Evolutionary conservation across 768 basidiomycete genomes (phyloP).

Genomic region (Pulveroboletus ravenelii): DNA sequence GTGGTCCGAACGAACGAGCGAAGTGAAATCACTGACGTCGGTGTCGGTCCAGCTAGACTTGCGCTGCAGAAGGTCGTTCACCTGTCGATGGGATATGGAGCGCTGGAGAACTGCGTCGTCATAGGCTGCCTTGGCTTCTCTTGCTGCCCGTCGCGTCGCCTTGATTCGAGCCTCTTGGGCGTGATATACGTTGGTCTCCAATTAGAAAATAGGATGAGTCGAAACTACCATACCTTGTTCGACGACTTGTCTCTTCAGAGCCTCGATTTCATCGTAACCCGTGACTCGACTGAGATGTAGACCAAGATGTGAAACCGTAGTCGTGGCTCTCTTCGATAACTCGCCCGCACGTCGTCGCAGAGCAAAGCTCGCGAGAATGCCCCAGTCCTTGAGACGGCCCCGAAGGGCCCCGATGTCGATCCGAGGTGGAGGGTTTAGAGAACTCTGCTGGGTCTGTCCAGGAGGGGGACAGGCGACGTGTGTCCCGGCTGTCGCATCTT

Average conservation of each 20-base stretch:
- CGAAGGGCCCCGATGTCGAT: slow-evolving; percentile 34
- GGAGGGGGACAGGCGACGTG: not conserved
- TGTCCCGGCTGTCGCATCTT: not conserved
- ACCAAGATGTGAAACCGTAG: slow-evolving; percentile 70
- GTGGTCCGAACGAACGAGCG: slow-evolving; percentile 88
- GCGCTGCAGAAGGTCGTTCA: slow-evolving; percentile 91
- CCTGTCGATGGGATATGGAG: slow-evolving; percentile 86
- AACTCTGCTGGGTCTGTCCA: not conserved
- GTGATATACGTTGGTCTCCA: slow-evolving; percentile 7
- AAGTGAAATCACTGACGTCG: slow-evolving; percentile 85
- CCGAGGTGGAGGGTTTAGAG: not conserved
- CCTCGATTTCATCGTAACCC: slow-evolving; percentile 89
- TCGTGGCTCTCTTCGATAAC: slow-evolving; percentile 52
- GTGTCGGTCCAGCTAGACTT: slow-evolving; percentile 90
- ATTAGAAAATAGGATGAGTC: not conserved
- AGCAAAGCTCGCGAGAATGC: slow-evolving; percentile 30
- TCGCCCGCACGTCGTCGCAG: slow-evolving; percentile 51
- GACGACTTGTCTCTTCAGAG: slow-evolving; percentile 69
- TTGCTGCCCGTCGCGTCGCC: slow-evolving; percentile 59
- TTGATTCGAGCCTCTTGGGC: slow-evolving; percentile 69
- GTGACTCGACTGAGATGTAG: slow-evolving; percentile 79
- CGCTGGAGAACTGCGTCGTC: slow-evolving; percentile 76
- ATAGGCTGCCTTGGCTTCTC: slow-evolving; percentile 68
- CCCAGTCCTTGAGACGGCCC: slow-evolving; percentile 42
- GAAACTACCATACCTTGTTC: slow-evolving; percentile 61